These are phyloP conservation scores for Aspergillus affinis DNA, from an alignment of 495 filamentous ascomycete species.

Conservation along the genomic window DNA sequence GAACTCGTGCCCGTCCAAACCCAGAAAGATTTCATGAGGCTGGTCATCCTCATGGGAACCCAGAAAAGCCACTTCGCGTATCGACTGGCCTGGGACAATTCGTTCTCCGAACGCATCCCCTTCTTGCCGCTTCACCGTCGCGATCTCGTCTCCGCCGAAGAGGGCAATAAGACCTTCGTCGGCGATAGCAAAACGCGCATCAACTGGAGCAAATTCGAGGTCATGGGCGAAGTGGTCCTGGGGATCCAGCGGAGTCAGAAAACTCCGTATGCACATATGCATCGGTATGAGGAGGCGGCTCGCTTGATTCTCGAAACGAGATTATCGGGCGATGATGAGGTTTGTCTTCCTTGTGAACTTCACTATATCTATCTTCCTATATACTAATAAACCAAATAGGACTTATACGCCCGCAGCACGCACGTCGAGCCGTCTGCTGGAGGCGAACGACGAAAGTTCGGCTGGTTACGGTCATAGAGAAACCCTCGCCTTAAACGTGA, in stretches of 20 bases:
- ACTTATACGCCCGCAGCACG: conserved; percentile 46
- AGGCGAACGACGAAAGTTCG: conserved; percentile 45
- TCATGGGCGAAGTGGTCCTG: conserved; percentile 88
- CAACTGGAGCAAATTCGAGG: conserved; percentile 98
- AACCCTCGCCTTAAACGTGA: background rate
- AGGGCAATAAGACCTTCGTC: conserved; percentile 87
- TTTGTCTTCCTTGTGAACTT: conserved; percentile 20
- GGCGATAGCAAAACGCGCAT: conserved; percentile 71
- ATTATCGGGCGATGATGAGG: conserved; percentile 51
- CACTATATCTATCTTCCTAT: background rate
- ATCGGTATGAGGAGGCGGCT: conserved; percentile 62
- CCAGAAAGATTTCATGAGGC: conserved; percentile 79
- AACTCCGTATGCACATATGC: conserved; percentile 72
- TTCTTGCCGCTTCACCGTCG: conserved; percentile 89
- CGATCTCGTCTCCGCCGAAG: conserved; percentile 87
- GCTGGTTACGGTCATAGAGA: conserved; percentile 41
- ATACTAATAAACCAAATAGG: conserved; percentile 30
- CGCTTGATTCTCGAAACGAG: conserved; percentile 72
- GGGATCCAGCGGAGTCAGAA: conserved; percentile 89
- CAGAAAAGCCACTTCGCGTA: conserved; percentile 92
- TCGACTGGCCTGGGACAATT: conserved; percentile 94
- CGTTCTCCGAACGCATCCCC: conserved; percentile 82
- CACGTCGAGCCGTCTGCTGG: conserved; percentile 46
- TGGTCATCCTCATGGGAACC: conserved; percentile 90
- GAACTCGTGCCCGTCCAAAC: conserved; percentile 67